Conservation (phyloP, 2,329 filamentous ascomycete genomes). For the Talaromyces sp. region DNA sequence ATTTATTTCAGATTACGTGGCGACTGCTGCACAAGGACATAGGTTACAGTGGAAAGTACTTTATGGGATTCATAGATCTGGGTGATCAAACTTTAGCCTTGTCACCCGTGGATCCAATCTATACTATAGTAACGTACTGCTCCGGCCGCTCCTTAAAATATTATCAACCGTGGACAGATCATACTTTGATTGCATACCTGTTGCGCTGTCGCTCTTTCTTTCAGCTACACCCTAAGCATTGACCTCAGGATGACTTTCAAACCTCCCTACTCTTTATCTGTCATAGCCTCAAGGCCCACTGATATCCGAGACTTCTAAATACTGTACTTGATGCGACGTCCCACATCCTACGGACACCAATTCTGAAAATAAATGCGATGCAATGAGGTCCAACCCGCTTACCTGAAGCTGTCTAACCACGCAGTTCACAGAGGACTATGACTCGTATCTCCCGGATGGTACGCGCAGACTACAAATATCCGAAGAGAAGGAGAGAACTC, state of each 20-base stretch:
- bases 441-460: constrained; percentile 35
- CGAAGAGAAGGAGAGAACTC: constrained; percentile 26
- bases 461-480: constrained; percentile 37
- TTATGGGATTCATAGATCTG: neutral
- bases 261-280: constrained; percentile 25
- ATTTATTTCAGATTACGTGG: neutral
- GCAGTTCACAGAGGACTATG: constrained; percentile 21
- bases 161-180: too few relatives aligned
- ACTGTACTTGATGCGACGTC: neutral
- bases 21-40: neutral
- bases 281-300: constrained; percentile 22
- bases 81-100: neutral
- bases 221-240: constrained; percentile 29
- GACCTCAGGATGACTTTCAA: constrained; percentile 25
- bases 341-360: too few relatives aligned
- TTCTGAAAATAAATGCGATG: too few relatives aligned
- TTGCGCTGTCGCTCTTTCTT: constrained; percentile 24
- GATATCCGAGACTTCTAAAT: neutral
- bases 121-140: neutral
- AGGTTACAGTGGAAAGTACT: neutral
- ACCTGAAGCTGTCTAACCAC: neutral
- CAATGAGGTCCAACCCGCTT: too few relatives aligned
- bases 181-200: constrained; percentile 25
- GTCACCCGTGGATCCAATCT: neutral
- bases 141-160: too few relatives aligned